Percentiles rank a stretch among this genome's conserved stretches.
Evolutionary conservation across 495 filamentous ascomycete species (phyloP).

Genomic region (Schizothecium vesticola): DNA sequence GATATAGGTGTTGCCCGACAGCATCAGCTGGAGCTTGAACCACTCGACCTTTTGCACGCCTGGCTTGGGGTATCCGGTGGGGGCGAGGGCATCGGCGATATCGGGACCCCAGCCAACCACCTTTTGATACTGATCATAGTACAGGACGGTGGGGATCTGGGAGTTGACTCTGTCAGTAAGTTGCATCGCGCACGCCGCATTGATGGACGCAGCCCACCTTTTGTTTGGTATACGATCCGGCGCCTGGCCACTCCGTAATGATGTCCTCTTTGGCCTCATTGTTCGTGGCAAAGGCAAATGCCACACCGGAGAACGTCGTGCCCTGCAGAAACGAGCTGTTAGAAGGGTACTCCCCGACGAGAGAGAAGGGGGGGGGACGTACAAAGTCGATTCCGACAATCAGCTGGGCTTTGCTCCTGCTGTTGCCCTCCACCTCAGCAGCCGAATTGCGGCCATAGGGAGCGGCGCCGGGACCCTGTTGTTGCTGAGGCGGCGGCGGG

Average conservation of each 20-base stretch:
- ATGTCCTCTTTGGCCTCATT: slow-evolving; percentile 75
- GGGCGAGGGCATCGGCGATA: slow-evolving; percentile 68
- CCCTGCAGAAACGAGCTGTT: slow-evolving; percentile 43
- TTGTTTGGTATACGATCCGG: slow-evolving; percentile 70
- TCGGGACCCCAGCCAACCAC: slow-evolving; percentile 74
- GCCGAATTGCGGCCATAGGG: slow-evolving; percentile 53
- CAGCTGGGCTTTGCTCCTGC: slow-evolving; percentile 72
- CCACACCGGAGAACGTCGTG: slow-evolving; percentile 70
- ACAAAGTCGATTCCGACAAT: slow-evolving; percentile 82
- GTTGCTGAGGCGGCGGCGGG: slow-evolving; percentile 39
- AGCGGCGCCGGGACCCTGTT: slow-evolving; percentile 27
- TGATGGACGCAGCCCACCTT: slow-evolving; percentile 43
- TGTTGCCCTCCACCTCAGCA: slow-evolving; percentile 82
- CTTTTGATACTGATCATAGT: slow-evolving; percentile 73
- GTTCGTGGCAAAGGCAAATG: slow-evolving; percentile 70
- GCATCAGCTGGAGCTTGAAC: slow-evolving; percentile 76
- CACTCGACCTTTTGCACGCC: slow-evolving; percentile 74
- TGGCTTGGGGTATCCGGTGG: slow-evolving; percentile 69
- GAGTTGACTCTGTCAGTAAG: neutral
- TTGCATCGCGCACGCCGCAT: neutral
- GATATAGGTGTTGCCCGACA: slow-evolving; percentile 73
- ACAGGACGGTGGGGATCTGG: slow-evolving; percentile 68
- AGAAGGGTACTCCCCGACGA: slow-evolving; percentile 13
- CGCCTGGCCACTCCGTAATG: slow-evolving; percentile 72
- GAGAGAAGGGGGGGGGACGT: slow-evolving; percentile 26